phyloP scores from a whole-genome alignment of 306 rosid species.

The Malus sieversii region DNA sequence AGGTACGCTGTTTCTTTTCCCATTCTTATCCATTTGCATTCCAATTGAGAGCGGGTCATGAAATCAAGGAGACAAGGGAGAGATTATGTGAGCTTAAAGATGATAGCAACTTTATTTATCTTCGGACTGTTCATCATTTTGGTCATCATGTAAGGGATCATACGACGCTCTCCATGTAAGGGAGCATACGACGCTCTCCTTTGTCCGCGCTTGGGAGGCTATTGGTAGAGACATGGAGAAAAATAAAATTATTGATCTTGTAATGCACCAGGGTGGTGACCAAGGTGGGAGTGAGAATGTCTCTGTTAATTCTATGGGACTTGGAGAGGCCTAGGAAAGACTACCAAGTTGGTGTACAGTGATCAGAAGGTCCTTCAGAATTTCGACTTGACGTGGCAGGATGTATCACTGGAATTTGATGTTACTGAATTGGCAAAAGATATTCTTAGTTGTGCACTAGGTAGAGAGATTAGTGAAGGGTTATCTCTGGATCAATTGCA shows the following conservation, averaged over 20 bases:
- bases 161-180: too few species aligned
- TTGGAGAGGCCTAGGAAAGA: constrained; percentile 1
- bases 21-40: background rate
- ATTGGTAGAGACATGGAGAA: constrained; percentile 27
- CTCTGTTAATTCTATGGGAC: background rate
- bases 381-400: background rate
- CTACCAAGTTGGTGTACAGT: background rate
- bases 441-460: background rate
- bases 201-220: background rate
- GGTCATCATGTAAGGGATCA: too few species aligned
- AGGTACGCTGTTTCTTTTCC: constrained; percentile 17
- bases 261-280: background rate
- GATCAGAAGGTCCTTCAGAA: background rate
- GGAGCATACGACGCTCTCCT: too few species aligned
- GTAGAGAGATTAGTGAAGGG: background rate
- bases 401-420: constrained; percentile 5
- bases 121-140: background rate
- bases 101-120: background rate
- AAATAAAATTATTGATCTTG: background rate
- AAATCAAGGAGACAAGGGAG: constrained; percentile 4
- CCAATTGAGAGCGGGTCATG: background rate
- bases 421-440: background rate
- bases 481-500: background rate
- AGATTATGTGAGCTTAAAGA: constrained; percentile 12
- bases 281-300: background rate